Evolutionary conservation across 1,139 yeast species (phyloP), one percentile per base, ranked within the genome.

Genomic region (Pichia sp.): DNA sequence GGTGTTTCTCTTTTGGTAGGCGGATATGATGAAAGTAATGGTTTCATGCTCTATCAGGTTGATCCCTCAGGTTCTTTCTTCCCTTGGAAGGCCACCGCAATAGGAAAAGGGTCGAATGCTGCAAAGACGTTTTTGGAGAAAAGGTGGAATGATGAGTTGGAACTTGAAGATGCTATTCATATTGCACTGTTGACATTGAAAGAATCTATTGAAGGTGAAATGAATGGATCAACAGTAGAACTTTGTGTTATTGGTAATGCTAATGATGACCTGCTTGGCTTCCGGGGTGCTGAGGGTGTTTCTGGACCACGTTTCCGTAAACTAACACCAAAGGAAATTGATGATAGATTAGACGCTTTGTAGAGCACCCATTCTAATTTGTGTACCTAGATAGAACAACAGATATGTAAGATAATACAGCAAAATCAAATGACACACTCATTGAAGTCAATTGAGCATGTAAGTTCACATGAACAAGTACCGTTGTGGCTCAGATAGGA

Each of bases 41-140:
- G 77, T 46, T 88, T 77, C 63, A 86, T 85, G 58, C 71, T 93
- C 49, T 93, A 91, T 63, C 98, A 93, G 64, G 95, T 93, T 38
- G 98, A 93, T 66, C 99, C 99, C 5, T 84, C 95, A 5, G 99
- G 99, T 12, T 81, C 96, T 41, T 93, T 84, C 63, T 93, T 86
- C 74, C 97, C 98, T n/a, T 93, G 99, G 99, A 91, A 91, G 65
- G 98, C 98, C 23, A 91, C 98, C 4, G 97, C 98, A 23, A 91
- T 93, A 55, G 99, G 99, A 49, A 89, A 88, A 61, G 94, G 96
- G 23, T 79, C 96, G 5, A 79, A 79, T 34, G 84, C 94, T 8
- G 98, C 98, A 28, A 91, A 93, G 69, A 91, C 98, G 1, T 93
- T 93, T 58, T 69, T 93, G 59, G 98, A 93, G 62, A 93, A 93